Evolutionary conservation across 2,329 filamentous ascomycete species (phyloP).

Genomic region (Colletotrichum sp.): DNA sequence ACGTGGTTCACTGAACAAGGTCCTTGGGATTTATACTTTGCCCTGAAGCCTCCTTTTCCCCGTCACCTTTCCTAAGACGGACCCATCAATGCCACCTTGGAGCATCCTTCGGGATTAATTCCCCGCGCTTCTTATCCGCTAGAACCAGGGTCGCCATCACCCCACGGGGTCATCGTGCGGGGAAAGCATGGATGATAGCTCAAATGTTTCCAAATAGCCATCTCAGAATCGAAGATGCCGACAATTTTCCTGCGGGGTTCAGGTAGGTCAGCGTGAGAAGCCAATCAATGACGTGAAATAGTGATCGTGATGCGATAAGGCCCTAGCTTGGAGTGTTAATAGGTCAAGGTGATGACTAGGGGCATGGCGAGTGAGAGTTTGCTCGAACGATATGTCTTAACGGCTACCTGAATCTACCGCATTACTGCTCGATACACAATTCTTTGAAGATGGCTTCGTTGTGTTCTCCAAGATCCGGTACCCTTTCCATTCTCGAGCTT

Average conservation of each 20-base stretch:
- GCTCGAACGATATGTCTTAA: background rate
- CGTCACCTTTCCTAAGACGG: background rate
- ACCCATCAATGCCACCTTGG: background rate
- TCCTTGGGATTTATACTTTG: background rate
- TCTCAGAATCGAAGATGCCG: background rate
- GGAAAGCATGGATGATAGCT: background rate
- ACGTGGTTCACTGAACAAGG: background rate
- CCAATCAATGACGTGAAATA: background rate
- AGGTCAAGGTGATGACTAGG: background rate
- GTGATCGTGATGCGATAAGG: background rate
- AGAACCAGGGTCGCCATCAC: background rate
- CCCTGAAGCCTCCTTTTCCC: background rate
- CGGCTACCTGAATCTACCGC: background rate
- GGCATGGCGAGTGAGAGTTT: background rate
- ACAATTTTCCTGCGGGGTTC: background rate
- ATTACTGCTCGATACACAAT: background rate
- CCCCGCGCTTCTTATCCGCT: background rate
- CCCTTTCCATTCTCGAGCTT: slow-evolving; percentile 5
- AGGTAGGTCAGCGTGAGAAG: background rate
- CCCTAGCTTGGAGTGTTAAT: background rate
- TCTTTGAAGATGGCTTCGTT: slow-evolving; percentile 10
- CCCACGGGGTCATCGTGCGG: background rate
- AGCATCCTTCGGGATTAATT: background rate
- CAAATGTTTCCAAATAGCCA: background rate
- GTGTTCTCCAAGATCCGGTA: slow-evolving; percentile 13